These are phyloP conservation scores for Osmanthus fragrans DNA, from an alignment of 257 asterid species.

Conservation along the genomic window DNA sequence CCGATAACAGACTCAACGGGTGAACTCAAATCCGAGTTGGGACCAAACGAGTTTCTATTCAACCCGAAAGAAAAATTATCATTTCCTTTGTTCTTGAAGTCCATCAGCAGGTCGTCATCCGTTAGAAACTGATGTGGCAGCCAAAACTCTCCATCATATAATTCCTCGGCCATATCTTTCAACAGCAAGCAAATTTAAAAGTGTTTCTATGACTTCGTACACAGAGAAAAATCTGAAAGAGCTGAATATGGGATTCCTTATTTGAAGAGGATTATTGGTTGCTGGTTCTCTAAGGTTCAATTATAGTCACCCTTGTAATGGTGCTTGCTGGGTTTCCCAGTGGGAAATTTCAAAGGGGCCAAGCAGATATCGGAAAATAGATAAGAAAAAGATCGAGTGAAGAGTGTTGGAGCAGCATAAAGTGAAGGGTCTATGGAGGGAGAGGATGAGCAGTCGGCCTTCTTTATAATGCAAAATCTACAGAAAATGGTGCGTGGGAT, in stretches of 20 bases:
- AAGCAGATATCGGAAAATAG: conserved; percentile 3
- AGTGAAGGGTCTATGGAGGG: conserved; percentile 20
- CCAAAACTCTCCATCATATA: conserved; percentile 43
- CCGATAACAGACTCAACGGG: conserved; percentile 35
- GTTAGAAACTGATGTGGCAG: conserved; percentile 49
- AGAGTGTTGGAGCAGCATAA: background rate
- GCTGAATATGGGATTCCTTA: background rate
- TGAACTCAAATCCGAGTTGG: conserved; percentile 37
- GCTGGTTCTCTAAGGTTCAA: conserved; percentile 37
- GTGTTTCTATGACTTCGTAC: background rate
- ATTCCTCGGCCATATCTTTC: conserved; percentile 32
- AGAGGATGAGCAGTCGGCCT: background rate
- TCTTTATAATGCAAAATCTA: conserved; percentile 15
- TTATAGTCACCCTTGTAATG: conserved; percentile 31
- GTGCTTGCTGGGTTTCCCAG: conserved; percentile 9
- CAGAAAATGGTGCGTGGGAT: background rate
- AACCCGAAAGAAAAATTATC: conserved; percentile 7
- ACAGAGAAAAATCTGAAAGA: conserved; percentile 1
- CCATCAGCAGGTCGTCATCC: conserved; percentile 41
- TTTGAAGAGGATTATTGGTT: conserved; percentile 19
- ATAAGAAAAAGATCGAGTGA: background rate
- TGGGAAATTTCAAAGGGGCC: conserved; percentile 27
- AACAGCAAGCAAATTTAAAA: background rate
- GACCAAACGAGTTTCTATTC: conserved; percentile 6
- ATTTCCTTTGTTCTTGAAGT: conserved; percentile 18